Base-by-base conservation (phyloP, 140 eudicot species). In the Erigeron philadelphicus region DNA sequence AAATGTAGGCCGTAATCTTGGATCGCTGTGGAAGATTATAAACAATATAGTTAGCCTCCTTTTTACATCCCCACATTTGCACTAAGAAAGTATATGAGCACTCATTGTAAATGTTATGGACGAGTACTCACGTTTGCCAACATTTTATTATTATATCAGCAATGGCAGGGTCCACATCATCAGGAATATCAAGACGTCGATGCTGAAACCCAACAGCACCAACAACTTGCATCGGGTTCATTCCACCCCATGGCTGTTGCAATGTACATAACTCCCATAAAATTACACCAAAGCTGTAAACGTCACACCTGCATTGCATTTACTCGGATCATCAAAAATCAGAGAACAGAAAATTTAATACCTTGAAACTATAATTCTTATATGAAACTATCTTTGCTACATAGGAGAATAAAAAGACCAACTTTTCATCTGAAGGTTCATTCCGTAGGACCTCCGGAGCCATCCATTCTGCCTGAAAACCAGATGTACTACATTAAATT, bases 131-230 rank as follows among this genome's bases (percentile, higher is more conserved):
- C 97, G 96, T 90, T 88, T 88, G 84, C 96, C 97, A 90, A 87
- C 97, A 90, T 68, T 73, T 84, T 35, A 48, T 48, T 70, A 90
- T 88, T 25, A 90, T 84, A 63, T 85, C 87, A 17, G 87, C 87
- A 62, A 90, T 68, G 19, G 49, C 67, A 15, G 96, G 96, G 75
- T 90, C 97, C 66, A 85, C 71, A 44, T 84, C 80, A 62, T 90
- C 85, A 19, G 97, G 97, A 64, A 90, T 84, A 58, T 90, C 94
- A 76, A 90, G 95, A 68, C 96, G 95, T 8, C 95, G 90, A 57
- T 90, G 95, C 72, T 90, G 97, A 80, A 90, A 90, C 11, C 97
- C 97, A 72, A 90, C 97, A 1, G 97, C 97, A 19, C 97, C 97
- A 76, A 90, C 97, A 59, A 90, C 97, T 83, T 90, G 95, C 97